phyloP scores from a whole-genome alignment of 2,329 filamentous ascomycete genomes.

The Cytospora mali region DNA sequence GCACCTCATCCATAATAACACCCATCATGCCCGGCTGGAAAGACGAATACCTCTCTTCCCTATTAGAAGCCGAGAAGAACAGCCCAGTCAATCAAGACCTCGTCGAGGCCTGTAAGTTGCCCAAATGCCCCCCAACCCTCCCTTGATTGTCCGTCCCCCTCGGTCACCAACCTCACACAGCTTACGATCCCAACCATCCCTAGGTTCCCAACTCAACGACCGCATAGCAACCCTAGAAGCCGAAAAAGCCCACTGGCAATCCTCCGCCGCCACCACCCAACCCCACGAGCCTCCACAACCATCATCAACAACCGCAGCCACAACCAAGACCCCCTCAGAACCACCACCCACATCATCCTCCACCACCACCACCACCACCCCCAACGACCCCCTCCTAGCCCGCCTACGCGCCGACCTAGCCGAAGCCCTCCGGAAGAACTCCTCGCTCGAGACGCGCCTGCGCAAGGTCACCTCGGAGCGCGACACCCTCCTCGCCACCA shows the following conservation, averaged over 20 bases:
- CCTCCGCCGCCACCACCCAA: slow-evolving; percentile 5
- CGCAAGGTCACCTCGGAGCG: slow-evolving; percentile 63
- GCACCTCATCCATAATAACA: no score
- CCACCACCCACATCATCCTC: slow-evolving; percentile 4
- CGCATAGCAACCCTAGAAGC: slow-evolving; percentile 66
- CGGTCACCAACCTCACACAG: not conserved
- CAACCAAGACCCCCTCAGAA: slow-evolving; percentile 31
- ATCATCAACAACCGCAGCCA: no score
- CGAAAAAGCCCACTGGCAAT: slow-evolving; percentile 46
- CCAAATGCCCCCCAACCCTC: slow-evolving; percentile 10
- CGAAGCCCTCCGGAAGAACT: slow-evolving; percentile 74
- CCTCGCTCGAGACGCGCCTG: slow-evolving; percentile 66
- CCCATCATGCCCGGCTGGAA: slow-evolving; percentile 68
- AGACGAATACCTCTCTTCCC: slow-evolving; percentile 75
- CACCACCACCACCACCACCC: slow-evolving; percentile 17
- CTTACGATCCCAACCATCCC: slow-evolving; percentile 14
- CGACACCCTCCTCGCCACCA: slow-evolving; percentile 60
- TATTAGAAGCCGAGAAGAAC: slow-evolving; percentile 73
- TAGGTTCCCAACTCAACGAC: slow-evolving; percentile 68
- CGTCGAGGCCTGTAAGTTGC: slow-evolving; percentile 73
- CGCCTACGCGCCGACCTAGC: slow-evolving; percentile 71
- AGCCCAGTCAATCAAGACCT: slow-evolving; percentile 63
- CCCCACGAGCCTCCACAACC: slow-evolving; percentile 33
- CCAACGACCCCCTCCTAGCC: slow-evolving; percentile 41
- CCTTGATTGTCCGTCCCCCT: slow-evolving; percentile 3